phyloP scores from a whole-genome alignment of 306 rosid genomes.

The Malus asiatica region DNA sequence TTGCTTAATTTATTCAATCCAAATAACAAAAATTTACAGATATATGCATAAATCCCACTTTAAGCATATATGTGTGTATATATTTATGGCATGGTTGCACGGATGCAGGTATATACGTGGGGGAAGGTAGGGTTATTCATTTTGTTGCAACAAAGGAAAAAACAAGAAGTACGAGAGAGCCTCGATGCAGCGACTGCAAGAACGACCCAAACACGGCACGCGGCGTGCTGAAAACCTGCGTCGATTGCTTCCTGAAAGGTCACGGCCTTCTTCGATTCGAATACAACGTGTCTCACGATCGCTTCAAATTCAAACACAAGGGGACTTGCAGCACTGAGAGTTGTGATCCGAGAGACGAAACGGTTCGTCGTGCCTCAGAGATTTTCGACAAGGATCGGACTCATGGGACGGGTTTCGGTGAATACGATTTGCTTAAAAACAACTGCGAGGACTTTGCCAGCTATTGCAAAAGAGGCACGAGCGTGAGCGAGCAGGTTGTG shows the following conservation, averaged over 20 bases:
- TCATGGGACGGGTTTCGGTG: neutral
- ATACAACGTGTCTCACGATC: neutral
- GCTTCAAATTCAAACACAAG: neutral
- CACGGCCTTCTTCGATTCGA: neutral
- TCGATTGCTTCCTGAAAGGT: constrained; percentile 7
- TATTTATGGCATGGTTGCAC: no score
- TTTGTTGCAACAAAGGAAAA: no score
- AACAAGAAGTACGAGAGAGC: no score
- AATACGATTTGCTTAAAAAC: neutral
- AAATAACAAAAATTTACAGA: no score
- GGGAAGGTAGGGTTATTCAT: neutral
- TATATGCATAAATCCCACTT: no score
- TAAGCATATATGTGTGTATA: no score
- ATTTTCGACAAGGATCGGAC: neutral
- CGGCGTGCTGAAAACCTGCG: constrained; percentile 9
- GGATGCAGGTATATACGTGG: neutral
- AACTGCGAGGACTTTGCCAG: constrained; percentile 8
- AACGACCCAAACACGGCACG: no score
- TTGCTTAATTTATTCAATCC: no score
- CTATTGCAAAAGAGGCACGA: neutral
- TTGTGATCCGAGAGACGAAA: neutral
- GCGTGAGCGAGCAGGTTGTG: neutral
- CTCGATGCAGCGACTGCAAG: neutral
- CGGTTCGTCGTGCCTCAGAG: neutral
- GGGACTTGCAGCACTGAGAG: constrained; percentile 4